These are phyloP conservation scores for Neurospora sp. DNA, from an alignment of 495 filamentous ascomycete species.

Conservation along the genomic window DNA sequence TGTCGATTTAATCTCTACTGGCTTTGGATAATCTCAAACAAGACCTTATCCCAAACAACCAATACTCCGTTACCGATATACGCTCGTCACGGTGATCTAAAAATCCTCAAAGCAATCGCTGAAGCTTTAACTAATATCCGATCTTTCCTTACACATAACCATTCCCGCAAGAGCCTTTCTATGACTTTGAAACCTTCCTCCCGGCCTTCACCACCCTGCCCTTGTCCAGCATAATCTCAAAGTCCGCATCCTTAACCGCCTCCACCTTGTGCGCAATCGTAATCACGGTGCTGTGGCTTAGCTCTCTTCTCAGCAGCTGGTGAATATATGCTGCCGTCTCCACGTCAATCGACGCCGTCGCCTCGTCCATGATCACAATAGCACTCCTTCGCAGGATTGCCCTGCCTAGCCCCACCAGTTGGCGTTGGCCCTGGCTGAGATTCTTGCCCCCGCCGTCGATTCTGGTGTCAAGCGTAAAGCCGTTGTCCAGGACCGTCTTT, in stretches of 20 bases:
- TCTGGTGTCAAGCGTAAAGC: constrained; percentile 32
- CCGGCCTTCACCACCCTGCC: constrained; percentile 40
- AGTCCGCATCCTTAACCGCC: constrained; percentile 67
- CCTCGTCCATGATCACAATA: constrained; percentile 63
- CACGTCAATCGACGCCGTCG: constrained; percentile 76
- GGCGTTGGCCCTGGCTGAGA: constrained; percentile 51
- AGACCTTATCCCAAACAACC: too few relatives aligned
- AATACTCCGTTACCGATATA: background rate
- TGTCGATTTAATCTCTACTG: background rate
- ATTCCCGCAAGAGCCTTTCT: background rate
- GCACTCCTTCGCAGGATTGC: constrained; percentile 49
- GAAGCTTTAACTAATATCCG: background rate
- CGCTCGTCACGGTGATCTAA: background rate
- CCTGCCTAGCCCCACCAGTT: constrained; percentile 48
- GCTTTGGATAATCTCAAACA: background rate
- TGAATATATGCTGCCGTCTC: constrained; percentile 72
- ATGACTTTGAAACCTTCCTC: background rate
- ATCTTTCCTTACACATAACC: background rate
- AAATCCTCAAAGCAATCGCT: background rate
- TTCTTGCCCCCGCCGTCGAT: constrained; percentile 50
- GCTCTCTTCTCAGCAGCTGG: constrained; percentile 61
- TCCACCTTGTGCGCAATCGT: constrained; percentile 80
- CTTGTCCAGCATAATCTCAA: constrained; percentile 58
- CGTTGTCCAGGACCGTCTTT: constrained; percentile 27
- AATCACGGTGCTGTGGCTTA: constrained; percentile 69